Base-by-base conservation (phyloP, 2,329 filamentous ascomycete species). In the Colletotrichum neosansevieriae region DNA sequence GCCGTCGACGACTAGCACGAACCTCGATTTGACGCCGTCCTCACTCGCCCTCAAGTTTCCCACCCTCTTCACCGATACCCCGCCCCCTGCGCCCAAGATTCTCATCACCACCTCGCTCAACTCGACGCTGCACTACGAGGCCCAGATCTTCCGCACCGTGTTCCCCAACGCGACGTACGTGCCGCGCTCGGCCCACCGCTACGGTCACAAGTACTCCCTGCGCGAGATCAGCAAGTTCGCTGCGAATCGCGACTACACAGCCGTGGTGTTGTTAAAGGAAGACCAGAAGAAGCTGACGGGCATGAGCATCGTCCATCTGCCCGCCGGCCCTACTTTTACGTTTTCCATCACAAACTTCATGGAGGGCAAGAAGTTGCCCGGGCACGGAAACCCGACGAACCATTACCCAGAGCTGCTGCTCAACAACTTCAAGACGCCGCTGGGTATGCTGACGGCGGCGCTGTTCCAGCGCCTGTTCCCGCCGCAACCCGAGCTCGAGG, bases 371-470 rank as follows among this genome's bases (percentile, higher is more conserved):
- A 93, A 92, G 72, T 85, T 99, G 13, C 94, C 94, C 0, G 94
- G 95, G 2, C 95, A 99, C 77, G 96, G 80, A 54, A 95, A 94
- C 72, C 89, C 94, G 0, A 98, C 95, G 1, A 92, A 93, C 56
- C 94, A 98, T 81, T 94, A 93, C 76, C 94, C 94, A 1, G 95
- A 98, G 80, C 85, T 98, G 86, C 78, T 97, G 40, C 85, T 98
- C 58, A 98, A 98, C 80, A 95, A 96, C 77, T 99, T 99, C 85
- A 92, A 92, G 75, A 99, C 96, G 0, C 94, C 95, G 0, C 86
- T 99, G 2, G 96, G 96, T 81, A 84, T 97, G 10, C 83, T 98
- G 44, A 94, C 94, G 0, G 95, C 94, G 9, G 91, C 94, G 75
- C 83, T 98, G 1, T 96, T 99, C 82, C 88, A 91, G 71, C 89